Evolutionary conservation across 2,329 filamentous ascomycete genomes (phyloP), one percentile per base, ranked within the genome.

Genomic region (Emergomyces pasteurianus): DNA sequence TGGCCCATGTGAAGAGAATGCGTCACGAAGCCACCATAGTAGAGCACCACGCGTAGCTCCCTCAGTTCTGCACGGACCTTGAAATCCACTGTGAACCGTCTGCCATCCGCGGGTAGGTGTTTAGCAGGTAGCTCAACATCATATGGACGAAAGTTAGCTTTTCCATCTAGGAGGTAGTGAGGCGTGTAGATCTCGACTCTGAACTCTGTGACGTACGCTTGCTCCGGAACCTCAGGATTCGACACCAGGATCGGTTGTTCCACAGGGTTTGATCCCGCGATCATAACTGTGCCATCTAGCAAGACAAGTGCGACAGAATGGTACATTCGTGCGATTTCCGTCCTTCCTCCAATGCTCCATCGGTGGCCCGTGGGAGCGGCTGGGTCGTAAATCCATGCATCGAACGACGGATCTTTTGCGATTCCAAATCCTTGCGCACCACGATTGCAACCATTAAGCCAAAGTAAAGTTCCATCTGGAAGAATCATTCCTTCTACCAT

Each of bases 1-100:
- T 84, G 81, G 50, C 81, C 81, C 83, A 85, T 85, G 67, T 85
- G 83, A 23, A 85, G 67, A 1, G 77, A 79, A 69, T 86, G 83
- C 42, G 83, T 85, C 49, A 84, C 80, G 65, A 83, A 85, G 6
- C 83, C 83, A 50, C 81, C 81, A 65, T 84, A 78, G 69, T 84
- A 83, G 23, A 85, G 75, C 2, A 74, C 72, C 21, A 84, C 75
- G 67, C 80, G 79, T 58, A 80, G 72, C 2, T 66, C 69, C 64
- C 78, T 73, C 2, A 78, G 74, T 50, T 71, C 73, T 46, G 72
- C 64, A 21, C 77, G 76, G 16, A 73, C 73, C 14, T 67, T 78
- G 69, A 84, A 83, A 6, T 68, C 72, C 64, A 84, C 71, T 8
- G 68, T 73, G 68, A 83, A 82, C 1, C 66, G 74, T 7, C 71